Percentiles rank a stretch among this genome's conserved stretches.
phyloP scores from a whole-genome alignment of 1,139 yeast species.

The Ogataea hybrid region DNA sequence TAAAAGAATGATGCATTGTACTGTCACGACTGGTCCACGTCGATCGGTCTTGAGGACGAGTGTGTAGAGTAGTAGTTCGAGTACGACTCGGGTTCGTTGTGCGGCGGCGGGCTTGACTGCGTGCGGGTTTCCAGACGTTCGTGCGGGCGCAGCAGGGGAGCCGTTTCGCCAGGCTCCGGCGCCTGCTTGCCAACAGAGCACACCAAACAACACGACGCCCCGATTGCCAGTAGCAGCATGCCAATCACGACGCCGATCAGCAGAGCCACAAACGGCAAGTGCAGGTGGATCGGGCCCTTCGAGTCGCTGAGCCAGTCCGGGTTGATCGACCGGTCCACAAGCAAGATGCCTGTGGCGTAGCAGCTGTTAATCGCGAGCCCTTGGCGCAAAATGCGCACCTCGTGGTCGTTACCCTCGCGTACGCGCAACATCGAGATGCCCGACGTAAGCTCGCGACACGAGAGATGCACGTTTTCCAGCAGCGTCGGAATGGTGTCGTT shows the following conservation, averaged over 20 bases:
- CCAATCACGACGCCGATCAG: constrained; percentile 67
- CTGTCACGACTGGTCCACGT: constrained; percentile 12
- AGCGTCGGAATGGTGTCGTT: constrained; percentile 42
- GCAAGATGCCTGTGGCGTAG: constrained; percentile 54
- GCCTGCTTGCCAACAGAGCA: constrained; percentile 26
- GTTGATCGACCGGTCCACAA: constrained; percentile 67
- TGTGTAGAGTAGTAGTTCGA: constrained; percentile 26
- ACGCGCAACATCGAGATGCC: constrained; percentile 40
- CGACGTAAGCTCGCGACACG: constrained; percentile 41
- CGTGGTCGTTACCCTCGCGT: constrained; percentile 57
- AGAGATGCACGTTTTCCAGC: constrained; percentile 41
- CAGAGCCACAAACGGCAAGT: constrained; percentile 63
- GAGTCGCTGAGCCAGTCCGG: constrained; percentile 58
- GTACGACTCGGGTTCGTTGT: constrained; percentile 11
- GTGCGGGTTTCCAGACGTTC: constrained; percentile 1
- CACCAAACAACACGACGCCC: constrained; percentile 37
- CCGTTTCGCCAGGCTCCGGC: constrained; percentile 11
- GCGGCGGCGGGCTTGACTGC: neutral
- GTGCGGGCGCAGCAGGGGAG: constrained; percentile 16
- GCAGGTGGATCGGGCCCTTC: constrained; percentile 49
- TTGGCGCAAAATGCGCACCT: constrained; percentile 59
- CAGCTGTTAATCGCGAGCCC: constrained; percentile 56
- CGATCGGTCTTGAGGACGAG: constrained; percentile 24
- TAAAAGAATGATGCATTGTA: constrained; percentile 1
- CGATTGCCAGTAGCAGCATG: constrained; percentile 36